phyloP scores from a whole-genome alignment of 352 stramenopile genomes.

The Phytopythium sindhum region DNA sequence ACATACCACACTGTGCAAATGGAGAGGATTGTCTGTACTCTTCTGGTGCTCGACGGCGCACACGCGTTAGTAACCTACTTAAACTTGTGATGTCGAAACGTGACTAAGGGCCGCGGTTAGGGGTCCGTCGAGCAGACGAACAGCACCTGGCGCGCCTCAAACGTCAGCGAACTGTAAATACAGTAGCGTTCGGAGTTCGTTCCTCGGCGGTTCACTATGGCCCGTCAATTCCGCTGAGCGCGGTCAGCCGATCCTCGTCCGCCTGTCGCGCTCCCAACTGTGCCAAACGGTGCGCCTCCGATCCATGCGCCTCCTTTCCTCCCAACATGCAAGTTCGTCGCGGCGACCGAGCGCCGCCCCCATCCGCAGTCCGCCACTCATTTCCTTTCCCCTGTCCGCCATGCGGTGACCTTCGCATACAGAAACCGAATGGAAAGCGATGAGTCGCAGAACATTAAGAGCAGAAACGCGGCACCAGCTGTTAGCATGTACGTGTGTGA shows the following conservation, averaged over 20 bases:
- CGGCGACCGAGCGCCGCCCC: too few species aligned
- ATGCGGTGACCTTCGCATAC: too few species aligned
- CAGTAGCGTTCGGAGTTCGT: too few species aligned
- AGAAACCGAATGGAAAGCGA: too few species aligned
- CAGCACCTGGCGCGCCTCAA: not conserved
- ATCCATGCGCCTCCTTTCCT: not conserved
- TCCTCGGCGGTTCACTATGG: not conserved
- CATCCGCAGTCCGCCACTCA: not conserved
- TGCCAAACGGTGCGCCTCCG: not conserved
- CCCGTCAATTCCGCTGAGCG: not conserved
- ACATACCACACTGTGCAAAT: too few species aligned
- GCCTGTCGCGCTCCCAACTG: not conserved
- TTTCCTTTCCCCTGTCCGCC: not conserved
- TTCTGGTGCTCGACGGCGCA: too few species aligned
- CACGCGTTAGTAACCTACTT: too few species aligned
- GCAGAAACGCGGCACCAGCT: not conserved
- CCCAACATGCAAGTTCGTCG: not conserved
- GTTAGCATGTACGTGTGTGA: too few species aligned
- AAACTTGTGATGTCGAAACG: too few species aligned
- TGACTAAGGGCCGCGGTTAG: not conserved
- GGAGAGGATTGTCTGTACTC: too few species aligned
- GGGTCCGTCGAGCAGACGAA: not conserved
- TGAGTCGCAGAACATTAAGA: too few species aligned
- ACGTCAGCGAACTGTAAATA: too few species aligned
- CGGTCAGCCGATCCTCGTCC: not conserved